Evolutionary conservation across 1,284 basidiomycete species (phyloP).

Genomic region (Sphagnurus paluster): DNA sequence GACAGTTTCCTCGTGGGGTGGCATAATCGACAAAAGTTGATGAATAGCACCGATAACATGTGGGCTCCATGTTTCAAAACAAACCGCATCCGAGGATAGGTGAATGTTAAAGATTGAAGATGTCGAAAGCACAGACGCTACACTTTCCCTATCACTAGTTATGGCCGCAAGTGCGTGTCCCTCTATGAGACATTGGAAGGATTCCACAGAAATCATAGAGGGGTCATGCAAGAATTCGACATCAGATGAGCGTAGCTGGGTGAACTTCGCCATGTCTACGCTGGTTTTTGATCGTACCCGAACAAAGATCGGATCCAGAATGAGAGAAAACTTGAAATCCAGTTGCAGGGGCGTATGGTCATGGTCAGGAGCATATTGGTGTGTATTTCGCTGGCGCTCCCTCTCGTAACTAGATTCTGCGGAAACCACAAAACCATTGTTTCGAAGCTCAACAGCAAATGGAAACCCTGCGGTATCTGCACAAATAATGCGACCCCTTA

Average conservation of each 20-base stretch:
- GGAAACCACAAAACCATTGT: constrained; percentile 43
- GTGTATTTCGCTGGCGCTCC: constrained; percentile 27
- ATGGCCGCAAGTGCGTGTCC: constrained; percentile 49
- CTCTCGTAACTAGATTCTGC: constrained; percentile 31
- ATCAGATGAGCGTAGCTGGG: constrained; percentile 28
- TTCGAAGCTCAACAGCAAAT: constrained; percentile 52
- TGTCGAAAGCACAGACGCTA: constrained; percentile 48
- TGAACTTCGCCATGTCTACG: constrained; percentile 23
- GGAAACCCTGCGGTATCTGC: constrained; percentile 35
- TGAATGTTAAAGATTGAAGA: constrained; percentile 55
- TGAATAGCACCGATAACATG: constrained; percentile 58
- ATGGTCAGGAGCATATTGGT: constrained; percentile 23
- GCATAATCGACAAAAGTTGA: constrained; percentile 40
- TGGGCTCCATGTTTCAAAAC: constrained; percentile 74
- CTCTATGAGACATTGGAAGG: constrained; percentile 45
- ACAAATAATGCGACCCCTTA: constrained; percentile 51
- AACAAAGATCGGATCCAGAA: constrained; percentile 46
- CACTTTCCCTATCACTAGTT: constrained; percentile 41
- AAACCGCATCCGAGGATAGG: constrained; percentile 59
- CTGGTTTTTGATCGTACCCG: constrained; percentile 38
- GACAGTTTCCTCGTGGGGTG: constrained; percentile 16
- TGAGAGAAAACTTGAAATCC: constrained; percentile 33
- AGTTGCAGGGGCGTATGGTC: constrained; percentile 35
- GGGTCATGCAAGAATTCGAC: constrained; percentile 44
- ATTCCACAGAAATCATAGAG: constrained; percentile 57